phyloP scores from a whole-genome alignment of 2,329 filamentous ascomycete genomes.

The Malbranchea zuffiana region DNA sequence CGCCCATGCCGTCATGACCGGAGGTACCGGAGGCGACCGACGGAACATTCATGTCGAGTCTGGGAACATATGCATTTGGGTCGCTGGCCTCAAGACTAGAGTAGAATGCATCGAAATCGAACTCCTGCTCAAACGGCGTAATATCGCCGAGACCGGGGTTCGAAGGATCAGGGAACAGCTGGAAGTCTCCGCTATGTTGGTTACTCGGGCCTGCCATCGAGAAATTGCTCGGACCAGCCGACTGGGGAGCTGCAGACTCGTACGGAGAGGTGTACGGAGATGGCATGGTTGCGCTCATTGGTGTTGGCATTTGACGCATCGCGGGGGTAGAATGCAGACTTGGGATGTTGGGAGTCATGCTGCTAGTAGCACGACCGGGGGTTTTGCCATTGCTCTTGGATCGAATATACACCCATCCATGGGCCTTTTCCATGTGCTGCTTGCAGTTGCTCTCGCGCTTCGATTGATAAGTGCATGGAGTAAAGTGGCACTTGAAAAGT shows the following conservation, averaged over 20 bases:
- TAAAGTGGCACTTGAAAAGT: constrained; percentile 73
- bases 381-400: constrained; percentile 81
- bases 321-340: constrained; percentile 53
- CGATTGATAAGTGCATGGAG: constrained; percentile 81
- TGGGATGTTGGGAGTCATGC: constrained; percentile 46
- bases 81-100: constrained; percentile 21
- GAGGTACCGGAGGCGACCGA: constrained; percentile 18
- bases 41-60: constrained; percentile 19
- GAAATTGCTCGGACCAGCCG: constrained; percentile 7
- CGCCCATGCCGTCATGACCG: neutral
- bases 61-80: constrained; percentile 21
- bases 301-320: constrained; percentile 47
- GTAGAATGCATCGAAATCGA: constrained; percentile 23
- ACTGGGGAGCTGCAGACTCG: constrained; percentile 18
- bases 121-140: constrained; percentile 1
- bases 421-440: constrained; percentile 96
- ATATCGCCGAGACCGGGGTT: constrained; percentile 18
- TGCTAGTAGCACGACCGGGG: neutral
- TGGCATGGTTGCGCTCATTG: constrained; percentile 22
- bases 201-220: constrained; percentile 4
- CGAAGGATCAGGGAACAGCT: constrained; percentile 18
- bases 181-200: constrained; percentile 18
- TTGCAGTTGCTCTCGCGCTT: constrained; percentile 97
- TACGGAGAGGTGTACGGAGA: constrained; percentile 21
- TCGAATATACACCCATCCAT: constrained; percentile 80